phyloP scores from a whole-genome alignment of 257 asterid species.

The Solanum chiquidenum region DNA sequence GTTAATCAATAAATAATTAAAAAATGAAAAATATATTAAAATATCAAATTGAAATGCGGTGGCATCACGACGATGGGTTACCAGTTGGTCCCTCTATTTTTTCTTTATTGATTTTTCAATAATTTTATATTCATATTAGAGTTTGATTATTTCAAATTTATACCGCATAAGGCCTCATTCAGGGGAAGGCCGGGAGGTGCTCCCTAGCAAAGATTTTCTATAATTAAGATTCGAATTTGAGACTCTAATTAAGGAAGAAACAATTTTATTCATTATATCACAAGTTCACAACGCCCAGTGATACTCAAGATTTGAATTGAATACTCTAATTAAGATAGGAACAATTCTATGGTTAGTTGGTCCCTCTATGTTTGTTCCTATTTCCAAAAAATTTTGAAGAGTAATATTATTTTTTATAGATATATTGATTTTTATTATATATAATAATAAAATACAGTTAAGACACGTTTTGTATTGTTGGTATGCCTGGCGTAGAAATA shows the following conservation, averaged over 20 bases:
- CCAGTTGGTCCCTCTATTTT: background rate
- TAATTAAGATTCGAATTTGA: no score
- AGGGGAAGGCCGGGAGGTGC: rapidly evolving
- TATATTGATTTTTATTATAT: no score
- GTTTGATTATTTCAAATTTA: no score
- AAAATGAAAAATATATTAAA: background rate
- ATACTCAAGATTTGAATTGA: no score
- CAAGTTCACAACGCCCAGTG: rapidly evolving
- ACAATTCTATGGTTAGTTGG: background rate
- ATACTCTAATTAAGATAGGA: no score
- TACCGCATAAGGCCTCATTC: rapidly evolving
- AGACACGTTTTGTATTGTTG: conserved; percentile 16
- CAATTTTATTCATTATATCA: no score
- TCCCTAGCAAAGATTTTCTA: rapidly evolving
- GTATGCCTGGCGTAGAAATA: conserved; percentile 5
- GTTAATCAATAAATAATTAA: background rate
- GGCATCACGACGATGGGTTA: background rate
- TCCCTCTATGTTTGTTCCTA: background rate
- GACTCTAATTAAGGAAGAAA: background rate
- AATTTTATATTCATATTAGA: rapidly evolving
- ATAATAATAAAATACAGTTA: background rate
- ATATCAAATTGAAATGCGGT: background rate
- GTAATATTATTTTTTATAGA: background rate
- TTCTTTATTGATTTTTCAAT: no score
- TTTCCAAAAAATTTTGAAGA: background rate